phyloP scores from a whole-genome alignment of 257 asterid genomes.

The Lantana camara region DNA sequence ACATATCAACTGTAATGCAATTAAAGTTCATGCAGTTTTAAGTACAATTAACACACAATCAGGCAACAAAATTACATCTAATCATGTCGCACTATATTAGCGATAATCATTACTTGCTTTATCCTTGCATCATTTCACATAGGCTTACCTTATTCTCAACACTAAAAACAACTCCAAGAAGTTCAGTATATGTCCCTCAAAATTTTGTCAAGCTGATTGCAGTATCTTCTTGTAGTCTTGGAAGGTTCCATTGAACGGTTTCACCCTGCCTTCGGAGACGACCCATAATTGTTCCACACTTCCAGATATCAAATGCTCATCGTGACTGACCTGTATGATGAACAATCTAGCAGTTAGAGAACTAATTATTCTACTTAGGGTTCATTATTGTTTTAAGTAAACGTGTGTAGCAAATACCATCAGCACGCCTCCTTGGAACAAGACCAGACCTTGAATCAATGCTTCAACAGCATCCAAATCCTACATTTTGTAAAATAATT shows the following conservation, averaged over 20 bases:
- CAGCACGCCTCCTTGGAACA: constrained; percentile 98
- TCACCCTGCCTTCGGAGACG: constrained; percentile 71
- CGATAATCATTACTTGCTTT: no score
- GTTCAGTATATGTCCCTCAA: not conserved
- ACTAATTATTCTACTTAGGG: not conserved
- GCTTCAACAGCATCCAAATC: constrained; percentile 99
- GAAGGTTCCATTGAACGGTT: constrained; percentile 80
- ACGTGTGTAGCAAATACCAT: constrained; percentile 57
- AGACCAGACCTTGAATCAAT: constrained; percentile 90
- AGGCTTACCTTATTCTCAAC: not conserved
- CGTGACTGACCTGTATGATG: constrained; percentile 86
- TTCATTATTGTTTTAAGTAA: not conserved
- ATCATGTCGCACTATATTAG: no score
- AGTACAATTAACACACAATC: no score
- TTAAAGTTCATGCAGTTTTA: no score
- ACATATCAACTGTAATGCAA: no score
- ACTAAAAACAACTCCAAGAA: not conserved
- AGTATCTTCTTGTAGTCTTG: constrained; percentile 84
- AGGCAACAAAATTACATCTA: no score
- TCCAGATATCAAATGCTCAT: constrained; percentile 92
- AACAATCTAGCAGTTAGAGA: constrained; percentile 20
- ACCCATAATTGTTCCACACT: constrained; percentile 96
- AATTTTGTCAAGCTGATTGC: constrained; percentile 49
- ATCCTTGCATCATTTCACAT: not conserved
- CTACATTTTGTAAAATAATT: constrained; percentile 37